Percentiles rank a stretch among this genome's conserved stretches.
phyloP scores from a whole-genome alignment of 768 basidiomycete species.

The Boletus pseudo-olivaceus region DNA sequence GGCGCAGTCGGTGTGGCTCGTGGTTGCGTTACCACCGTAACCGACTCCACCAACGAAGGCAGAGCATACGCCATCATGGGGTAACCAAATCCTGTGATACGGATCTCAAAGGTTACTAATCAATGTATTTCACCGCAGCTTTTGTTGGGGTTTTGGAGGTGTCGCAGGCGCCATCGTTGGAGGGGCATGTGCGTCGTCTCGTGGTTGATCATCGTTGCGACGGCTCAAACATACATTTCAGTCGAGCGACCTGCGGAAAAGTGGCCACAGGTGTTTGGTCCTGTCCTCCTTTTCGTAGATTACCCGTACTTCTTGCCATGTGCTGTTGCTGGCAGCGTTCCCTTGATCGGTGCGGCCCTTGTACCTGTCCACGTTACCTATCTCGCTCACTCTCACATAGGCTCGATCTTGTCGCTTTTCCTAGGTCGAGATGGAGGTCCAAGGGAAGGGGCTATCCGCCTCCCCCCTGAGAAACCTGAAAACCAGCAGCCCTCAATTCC shows the following conservation, averaged over 20 bases:
- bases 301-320: slow-evolving; percentile 94
- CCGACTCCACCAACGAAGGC: slow-evolving; percentile 90
- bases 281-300: slow-evolving; percentile 60
- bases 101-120: slow-evolving; percentile 2
- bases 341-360: slow-evolving; percentile 54
- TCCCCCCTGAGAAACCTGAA: slow-evolving; percentile 70
- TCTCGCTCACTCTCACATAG: slow-evolving; percentile 35
- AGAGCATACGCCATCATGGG: slow-evolving; percentile 93
- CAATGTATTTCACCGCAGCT: slow-evolving; percentile 40
- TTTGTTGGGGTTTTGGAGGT: slow-evolving; percentile 97
- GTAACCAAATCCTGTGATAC: slow-evolving; percentile 30
- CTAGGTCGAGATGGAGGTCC: slow-evolving; percentile 90
- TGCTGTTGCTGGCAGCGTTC: slow-evolving; percentile 70
- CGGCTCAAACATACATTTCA: slow-evolving; percentile 30
- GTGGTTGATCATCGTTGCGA: neutral
- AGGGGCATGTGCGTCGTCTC: slow-evolving; percentile 60
- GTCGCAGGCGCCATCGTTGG: slow-evolving; percentile 86
- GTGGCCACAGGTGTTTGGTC: slow-evolving; percentile 74
- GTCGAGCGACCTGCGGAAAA: slow-evolving; percentile 84
- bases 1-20: slow-evolving; percentile 95
- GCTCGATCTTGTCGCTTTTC: slow-evolving; percentile 86
- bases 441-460: slow-evolving; percentile 77
- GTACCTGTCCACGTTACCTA: neutral
- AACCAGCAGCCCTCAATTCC: slow-evolving; percentile 49
- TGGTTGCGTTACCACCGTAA: slow-evolving; percentile 81